These are phyloP conservation scores for Cutaneotrichosporon cyanovorans DNA, from an alignment of 1,284 basidiomycete species.

Conservation along the genomic window DNA sequence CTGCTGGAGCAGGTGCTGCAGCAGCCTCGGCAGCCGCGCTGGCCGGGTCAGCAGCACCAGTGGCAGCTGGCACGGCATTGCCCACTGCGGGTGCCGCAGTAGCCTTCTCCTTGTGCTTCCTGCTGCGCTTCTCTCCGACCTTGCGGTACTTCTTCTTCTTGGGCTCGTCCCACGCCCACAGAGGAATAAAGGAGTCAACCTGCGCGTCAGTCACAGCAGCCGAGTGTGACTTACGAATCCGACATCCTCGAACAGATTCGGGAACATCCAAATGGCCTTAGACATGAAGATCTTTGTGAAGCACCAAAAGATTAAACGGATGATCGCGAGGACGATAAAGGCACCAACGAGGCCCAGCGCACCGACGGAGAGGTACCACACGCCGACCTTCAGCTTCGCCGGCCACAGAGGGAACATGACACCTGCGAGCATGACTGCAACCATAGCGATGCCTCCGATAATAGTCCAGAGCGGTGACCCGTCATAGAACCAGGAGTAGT, in stretches of 20 bases:
- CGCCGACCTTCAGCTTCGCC: conserved; percentile 81
- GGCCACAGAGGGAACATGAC: conserved; percentile 99
- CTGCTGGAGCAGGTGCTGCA: conserved; percentile 4
- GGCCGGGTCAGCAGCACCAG: conserved; percentile 9
- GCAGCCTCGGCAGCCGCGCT: conserved; percentile 9
- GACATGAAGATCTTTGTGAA: conserved; percentile 77
- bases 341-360: conserved; percentile 81
- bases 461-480: conserved; percentile 89
- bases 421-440: conserved; percentile 84
- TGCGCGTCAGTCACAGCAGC: conserved; percentile 36
- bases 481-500: conserved; percentile 97
- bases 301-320: conserved; percentile 89
- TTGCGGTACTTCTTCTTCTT: conserved; percentile 68
- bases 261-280: conserved; percentile 98
- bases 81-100: conserved; percentile 1
- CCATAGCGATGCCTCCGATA: conserved; percentile 86
- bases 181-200: conserved; percentile 95
- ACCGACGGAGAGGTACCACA: conserved; percentile 88
- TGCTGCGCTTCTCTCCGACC: conserved; percentile 21
- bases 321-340: conserved; percentile 85
- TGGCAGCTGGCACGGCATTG: background rate
- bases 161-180: conserved; percentile 95
- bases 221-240: conserved; percentile 71
- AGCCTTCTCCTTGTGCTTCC: conserved; percentile 5
- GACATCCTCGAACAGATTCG: conserved; percentile 95